Evolutionary conservation across 1,284 basidiomycete genomes (phyloP), one percentile per base, ranked within the genome.

Genomic region (Spongispora temasekensis): DNA sequence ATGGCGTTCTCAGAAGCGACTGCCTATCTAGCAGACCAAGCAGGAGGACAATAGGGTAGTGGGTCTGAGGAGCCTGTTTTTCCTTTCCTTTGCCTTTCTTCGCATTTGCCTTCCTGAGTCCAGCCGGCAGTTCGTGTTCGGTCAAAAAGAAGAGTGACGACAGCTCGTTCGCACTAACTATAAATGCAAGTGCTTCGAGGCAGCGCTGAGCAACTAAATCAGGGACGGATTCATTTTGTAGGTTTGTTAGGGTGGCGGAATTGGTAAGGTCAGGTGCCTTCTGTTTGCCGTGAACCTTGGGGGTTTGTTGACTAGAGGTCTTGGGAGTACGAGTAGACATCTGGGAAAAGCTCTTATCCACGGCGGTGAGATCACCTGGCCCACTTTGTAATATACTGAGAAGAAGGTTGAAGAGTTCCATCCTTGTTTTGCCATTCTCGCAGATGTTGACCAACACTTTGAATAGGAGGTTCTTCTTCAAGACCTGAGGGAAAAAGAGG

Each of bases 1-100:
- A 87, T 2, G 94, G 90, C 0, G 94, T 93, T 71, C 89, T 90
- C 53, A 97, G 83, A 27, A 98, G 81, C 2, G 87, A 85, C 61
- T 93, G 88, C 10, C 94, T 87, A 69, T 97, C 95, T 53, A 98
- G 83, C 23, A 98, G 81, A 50, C 91, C 85, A 34, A 98, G 83
- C 5, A 98, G 79, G 4, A 95, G 82, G 53, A 96, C 93, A 60
- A 98, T 89, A 4, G 96, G 95, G 74, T 91, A 97, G 69, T 95
- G 92, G 1, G 89, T 89, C 71, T 93, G 91, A 0, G 90, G 81
- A 2, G 80, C 77, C 66, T 89, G 88, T 72, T 92, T 93, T 72
- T 95, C 94, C 76, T 97, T 97, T 23, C 93, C 94, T 75, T 97
- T 97, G 23, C 94, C 94, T 75, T 97, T 97, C 76, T 90, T 93